These are phyloP conservation scores for Boletus albobrunnescens DNA, from an alignment of 1,284 basidiomycete genomes.

Conservation along the genomic window DNA sequence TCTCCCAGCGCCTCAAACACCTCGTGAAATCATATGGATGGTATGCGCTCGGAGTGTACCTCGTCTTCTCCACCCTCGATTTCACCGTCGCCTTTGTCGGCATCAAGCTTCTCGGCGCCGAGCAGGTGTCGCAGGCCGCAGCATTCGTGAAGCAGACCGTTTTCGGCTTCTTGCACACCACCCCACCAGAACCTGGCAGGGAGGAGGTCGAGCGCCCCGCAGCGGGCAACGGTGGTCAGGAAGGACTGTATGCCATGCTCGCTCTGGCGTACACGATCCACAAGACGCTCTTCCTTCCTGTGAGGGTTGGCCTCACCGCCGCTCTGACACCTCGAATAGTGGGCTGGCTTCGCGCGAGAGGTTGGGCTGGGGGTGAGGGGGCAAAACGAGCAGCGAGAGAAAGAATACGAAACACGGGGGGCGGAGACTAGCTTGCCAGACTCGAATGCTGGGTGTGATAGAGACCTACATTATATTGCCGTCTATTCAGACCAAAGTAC, in stretches of 20 bases:
- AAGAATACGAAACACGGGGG: conserved; percentile 31
- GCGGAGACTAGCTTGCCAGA: conserved; percentile 9
- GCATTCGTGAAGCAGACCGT: conserved; percentile 54
- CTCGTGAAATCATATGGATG: conserved; percentile 90
- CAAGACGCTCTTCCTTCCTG: conserved; percentile 90
- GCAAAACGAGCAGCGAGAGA: conserved; percentile 61
- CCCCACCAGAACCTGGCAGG: conserved; percentile 59
- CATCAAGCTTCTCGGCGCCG: conserved; percentile 86
- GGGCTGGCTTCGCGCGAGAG: conserved; percentile 66
- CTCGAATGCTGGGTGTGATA: too few relatives aligned
- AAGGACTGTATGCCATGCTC: conserved; percentile 86
- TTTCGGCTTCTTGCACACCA: conserved; percentile 40
- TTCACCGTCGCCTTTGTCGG: conserved; percentile 80
- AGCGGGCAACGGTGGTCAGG: conserved; percentile 42
- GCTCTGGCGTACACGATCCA: conserved; percentile 93
- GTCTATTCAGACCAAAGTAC: too few relatives aligned
- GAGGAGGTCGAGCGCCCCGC: conserved; percentile 47
- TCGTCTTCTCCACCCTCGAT: conserved; percentile 68
- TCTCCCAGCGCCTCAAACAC: conserved; percentile 76
- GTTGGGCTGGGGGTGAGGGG: conserved; percentile 72
- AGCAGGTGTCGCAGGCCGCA: conserved; percentile 75
- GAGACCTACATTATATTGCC: too few relatives aligned
- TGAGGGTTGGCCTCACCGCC: conserved; percentile 87
- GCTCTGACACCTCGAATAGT: conserved; percentile 84
- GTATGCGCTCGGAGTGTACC: conserved; percentile 88